Base-by-base conservation (phyloP, 768 basidiomycete species). In the Cystobasidium tubakii region DNA sequence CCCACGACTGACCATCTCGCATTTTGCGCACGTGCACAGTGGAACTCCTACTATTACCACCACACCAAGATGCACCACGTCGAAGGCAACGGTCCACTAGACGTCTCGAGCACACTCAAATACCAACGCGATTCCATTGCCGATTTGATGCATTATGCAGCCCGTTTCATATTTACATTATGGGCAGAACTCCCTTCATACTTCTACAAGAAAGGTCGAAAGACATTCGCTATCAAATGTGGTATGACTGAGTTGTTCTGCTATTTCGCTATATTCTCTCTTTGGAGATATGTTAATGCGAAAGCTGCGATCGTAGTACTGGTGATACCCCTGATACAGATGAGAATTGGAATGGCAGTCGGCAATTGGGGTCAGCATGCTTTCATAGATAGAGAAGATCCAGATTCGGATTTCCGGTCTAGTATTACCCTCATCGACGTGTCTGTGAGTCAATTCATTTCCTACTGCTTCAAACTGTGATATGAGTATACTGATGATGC, bases 21-120 rank as follows among this genome's bases (percentile, higher is more conserved):
- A 13, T 44, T 42, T 43, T 43, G 33, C 65, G 39, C 23, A 66
- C 33, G 39, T 44, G 39, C 44, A 17, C 44, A 50, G 31, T 44
- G 27, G 33, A 71, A 55, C 42, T 57, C 69, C 15, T 71, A 71
- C 55, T 71, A 71, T 54, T 71, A 71, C 54, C 69, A 71, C 36
- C 69, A 71, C 55, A 71, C 34, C 15, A 36, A 71, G 36, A 55
- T 57, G 53, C 69, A 71, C 36, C 69, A 71, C 54, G 55, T 60
- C 31, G 69, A 71, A 71, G 69, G 29, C 6, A 71, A 71, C 33
- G 69, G 69, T 36, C 69, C 69, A 2, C 29, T 33, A 17, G 69
- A 71, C 69, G 46, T 71, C 6, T 55, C 50, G 21, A 33, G 27
- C 39, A 71, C 69, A 7, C 17, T 71, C 33, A 7, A 44, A 9